Conservation (phyloP, 2,329 filamentous ascomycete species). For the Madurella mycetomatis region DNA sequence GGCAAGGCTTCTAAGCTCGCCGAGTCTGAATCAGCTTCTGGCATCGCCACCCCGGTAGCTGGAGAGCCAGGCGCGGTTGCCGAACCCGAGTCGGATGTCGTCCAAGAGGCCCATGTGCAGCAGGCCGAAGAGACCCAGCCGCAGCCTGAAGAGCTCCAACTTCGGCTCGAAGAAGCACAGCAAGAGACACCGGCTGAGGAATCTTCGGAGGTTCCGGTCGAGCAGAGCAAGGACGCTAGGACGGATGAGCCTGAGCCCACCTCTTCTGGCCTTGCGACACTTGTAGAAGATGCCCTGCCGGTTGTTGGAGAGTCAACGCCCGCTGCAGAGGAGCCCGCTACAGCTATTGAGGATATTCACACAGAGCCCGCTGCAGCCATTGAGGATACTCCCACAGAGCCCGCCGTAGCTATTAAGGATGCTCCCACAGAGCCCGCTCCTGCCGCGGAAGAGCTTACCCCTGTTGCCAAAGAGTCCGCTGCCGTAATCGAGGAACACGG, state of each 20-base stretch:
- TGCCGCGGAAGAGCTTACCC: neutral
- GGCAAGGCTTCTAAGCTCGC: conserved; percentile 16
- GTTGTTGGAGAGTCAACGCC: neutral
- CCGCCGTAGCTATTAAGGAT: neutral
- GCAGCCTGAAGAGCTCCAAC: neutral
- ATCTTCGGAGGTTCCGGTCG: conserved; percentile 17
- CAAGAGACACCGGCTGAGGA: conserved; percentile 14
- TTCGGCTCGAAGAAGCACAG: neutral
- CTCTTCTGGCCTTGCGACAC: conserved; percentile 1
- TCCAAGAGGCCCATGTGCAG: neutral
- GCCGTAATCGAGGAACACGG: neutral
- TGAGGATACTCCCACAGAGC: no score
- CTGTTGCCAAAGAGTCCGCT: neutral
- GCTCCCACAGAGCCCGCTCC: neutral
- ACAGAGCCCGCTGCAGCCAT: neutral
- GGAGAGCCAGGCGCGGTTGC: neutral
- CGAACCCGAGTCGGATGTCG: neutral
- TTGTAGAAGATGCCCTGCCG: neutral
- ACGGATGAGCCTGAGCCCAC: neutral
- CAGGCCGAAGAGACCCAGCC: neutral
- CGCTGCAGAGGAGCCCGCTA: neutral
- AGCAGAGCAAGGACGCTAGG: conserved; percentile 17
- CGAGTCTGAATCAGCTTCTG: conserved; percentile 6
- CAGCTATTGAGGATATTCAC: neutral
- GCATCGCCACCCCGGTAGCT: neutral